These are phyloP conservation scores for Annulohypoxylon bovei DNA, from an alignment of 495 filamentous ascomycete species.

Conservation along the genomic window DNA sequence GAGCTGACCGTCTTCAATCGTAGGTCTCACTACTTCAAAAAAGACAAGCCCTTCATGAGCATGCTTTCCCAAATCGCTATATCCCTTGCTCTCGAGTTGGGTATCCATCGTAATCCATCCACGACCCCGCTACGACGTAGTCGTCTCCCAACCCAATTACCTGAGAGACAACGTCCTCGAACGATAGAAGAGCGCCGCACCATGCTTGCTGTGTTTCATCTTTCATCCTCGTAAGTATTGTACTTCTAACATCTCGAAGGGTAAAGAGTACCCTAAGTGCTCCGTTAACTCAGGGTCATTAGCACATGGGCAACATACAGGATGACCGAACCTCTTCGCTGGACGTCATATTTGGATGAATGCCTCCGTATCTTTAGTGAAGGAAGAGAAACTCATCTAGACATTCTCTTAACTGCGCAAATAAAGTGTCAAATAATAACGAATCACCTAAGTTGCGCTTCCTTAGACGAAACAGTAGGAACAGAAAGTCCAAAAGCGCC, in stretches of 20 bases:
- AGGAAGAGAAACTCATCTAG: conserved; percentile 54
- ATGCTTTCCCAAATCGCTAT: conserved; percentile 37
- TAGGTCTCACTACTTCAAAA: conserved; percentile 40
- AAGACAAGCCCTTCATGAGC: conserved; percentile 37
- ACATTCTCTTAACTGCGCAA: conserved; percentile 56
- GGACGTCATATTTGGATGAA: conserved; percentile 62
- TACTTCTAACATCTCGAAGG: neutral
- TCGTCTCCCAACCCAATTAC: conserved; percentile 9
- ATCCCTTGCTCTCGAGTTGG: conserved; percentile 32
- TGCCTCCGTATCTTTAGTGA: conserved; percentile 55
- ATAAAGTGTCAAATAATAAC: conserved; percentile 57
- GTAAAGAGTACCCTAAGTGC: neutral
- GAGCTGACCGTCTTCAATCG: neutral
- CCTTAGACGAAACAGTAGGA: conserved; percentile 1
- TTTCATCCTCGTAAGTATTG: conserved; percentile 55
- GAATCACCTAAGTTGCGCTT: conserved; percentile 27
- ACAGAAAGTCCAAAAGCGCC: conserved; percentile 10
- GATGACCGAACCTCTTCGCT: conserved; percentile 60
- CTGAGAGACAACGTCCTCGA: conserved; percentile 13
- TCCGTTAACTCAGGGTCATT: neutral
- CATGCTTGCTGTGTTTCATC: conserved; percentile 43
- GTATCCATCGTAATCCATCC: conserved; percentile 27
- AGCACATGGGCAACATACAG: conserved; percentile 38
- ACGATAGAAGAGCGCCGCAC: conserved; percentile 38
- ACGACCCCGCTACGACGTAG: conserved; percentile 19